Conservation (phyloP, 345 rosid species). For the Citrus glauca region DNA sequence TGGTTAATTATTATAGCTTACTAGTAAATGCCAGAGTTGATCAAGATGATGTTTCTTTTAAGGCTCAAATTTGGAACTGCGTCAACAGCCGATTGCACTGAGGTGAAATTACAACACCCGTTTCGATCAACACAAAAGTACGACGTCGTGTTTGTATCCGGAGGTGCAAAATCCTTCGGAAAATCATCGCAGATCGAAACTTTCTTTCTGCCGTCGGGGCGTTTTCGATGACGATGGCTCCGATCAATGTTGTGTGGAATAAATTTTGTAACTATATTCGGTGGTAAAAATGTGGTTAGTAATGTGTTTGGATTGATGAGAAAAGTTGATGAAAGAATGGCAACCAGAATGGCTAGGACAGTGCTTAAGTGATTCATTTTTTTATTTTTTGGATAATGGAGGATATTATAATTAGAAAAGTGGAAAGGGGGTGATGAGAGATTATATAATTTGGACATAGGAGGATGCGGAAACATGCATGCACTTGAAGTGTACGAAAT, state of each 20-base stretch:
- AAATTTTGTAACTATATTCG: conserved; percentile 9
- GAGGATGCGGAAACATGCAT: conserved; percentile 27
- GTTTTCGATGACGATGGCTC: conserved; percentile 20
- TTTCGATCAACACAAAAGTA: conserved; percentile 70
- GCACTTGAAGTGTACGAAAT: conserved; percentile 71
- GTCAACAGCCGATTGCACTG: conserved; percentile 78
- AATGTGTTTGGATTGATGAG: conserved; percentile 19
- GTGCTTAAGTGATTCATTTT: conserved; percentile 34
- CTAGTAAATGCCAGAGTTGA: conserved; percentile 84
- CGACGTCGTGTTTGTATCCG: conserved; percentile 60
- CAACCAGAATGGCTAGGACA: conserved; percentile 30
- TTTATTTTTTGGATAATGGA: neutral
- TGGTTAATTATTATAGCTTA: conserved; percentile 24
- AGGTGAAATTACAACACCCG: conserved; percentile 85
- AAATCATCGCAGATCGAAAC: conserved; percentile 67
- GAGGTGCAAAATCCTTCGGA: conserved; percentile 58
- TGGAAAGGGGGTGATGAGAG: neutral
- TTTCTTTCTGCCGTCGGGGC: conserved; percentile 17
- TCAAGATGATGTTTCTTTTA: conserved; percentile 68
- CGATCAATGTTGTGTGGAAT: neutral
- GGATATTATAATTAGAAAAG: neutral
- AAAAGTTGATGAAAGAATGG: conserved; percentile 26
- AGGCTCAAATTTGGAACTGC: conserved; percentile 47
- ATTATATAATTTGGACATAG: conserved; percentile 12
- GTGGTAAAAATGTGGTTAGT: conserved; percentile 13